These are phyloP conservation scores for Tausonia pullulans DNA, from an alignment of 1,284 basidiomycete species.

Conservation along the genomic window DNA sequence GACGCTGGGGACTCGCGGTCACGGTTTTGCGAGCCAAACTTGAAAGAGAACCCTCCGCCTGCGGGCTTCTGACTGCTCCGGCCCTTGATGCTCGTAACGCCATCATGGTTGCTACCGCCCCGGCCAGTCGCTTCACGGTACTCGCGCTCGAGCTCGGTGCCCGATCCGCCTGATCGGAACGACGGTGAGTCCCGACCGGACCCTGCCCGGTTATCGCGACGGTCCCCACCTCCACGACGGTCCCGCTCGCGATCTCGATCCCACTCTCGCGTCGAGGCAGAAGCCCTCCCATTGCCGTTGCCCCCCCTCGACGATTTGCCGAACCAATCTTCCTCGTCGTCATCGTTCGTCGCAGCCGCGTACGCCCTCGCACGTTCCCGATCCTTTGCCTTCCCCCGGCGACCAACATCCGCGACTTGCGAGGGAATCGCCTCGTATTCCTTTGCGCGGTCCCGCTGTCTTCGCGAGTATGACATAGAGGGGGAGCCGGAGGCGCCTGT, in stretches of 20 bases:
- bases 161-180: slow-evolving; percentile 10
- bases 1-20: not conserved
- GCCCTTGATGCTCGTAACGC: slow-evolving; percentile 3
- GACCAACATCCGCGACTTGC: slow-evolving; percentile 9
- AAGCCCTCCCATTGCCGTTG: not conserved
- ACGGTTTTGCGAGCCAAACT: slow-evolving; percentile 1
- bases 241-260: not conserved
- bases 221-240: not conserved
- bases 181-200: not conserved
- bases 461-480: not conserved
- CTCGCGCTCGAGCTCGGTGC: slow-evolving; percentile 16
- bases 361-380: not conserved
- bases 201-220: not conserved
- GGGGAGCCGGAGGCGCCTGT: not conserved
- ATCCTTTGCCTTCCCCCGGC: slow-evolving; percentile 11
- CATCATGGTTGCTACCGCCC: not conserved
- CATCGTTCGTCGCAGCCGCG: not conserved
- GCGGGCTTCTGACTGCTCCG: not conserved
- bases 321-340: slow-evolving; percentile 15
- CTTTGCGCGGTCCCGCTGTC: not conserved
- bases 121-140: not conserved
- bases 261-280: not conserved
- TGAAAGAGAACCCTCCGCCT: slow-evolving; percentile 9
- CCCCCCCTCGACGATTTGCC: not conserved
- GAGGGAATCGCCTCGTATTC: not conserved